Conservation (phyloP, 352 stramenopile genomes). For the Phytophthora pseudosyringae region DNA sequence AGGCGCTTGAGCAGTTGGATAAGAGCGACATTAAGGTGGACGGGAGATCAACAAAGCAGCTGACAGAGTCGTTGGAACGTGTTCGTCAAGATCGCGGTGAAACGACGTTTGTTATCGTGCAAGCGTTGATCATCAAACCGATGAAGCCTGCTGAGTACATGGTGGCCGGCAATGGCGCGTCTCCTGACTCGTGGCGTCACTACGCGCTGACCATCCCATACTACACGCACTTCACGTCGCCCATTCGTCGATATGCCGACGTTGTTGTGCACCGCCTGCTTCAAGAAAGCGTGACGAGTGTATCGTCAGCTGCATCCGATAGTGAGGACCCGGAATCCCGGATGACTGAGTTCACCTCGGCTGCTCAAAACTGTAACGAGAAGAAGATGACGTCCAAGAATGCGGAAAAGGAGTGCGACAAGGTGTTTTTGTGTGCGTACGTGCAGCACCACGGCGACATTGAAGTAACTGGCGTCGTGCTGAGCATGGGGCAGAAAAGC, state of each 20-base stretch:
- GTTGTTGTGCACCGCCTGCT: slow-evolving; percentile 82
- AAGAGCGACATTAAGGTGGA: slow-evolving; percentile 83
- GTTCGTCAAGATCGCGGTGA: slow-evolving; percentile 81
- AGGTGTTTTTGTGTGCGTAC: slow-evolving; percentile 84
- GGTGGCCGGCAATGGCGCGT: slow-evolving; percentile 77
- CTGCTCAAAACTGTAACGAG: slow-evolving; percentile 84
- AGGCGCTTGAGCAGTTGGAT: slow-evolving; percentile 47
- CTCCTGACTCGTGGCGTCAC: slow-evolving; percentile 90
- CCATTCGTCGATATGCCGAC: slow-evolving; percentile 95
- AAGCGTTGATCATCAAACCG: slow-evolving; percentile 93
- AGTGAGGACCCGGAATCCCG: slow-evolving; percentile 29
- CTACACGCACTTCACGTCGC: slow-evolving; percentile 99
- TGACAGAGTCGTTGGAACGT: slow-evolving; percentile 87
- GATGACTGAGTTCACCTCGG: slow-evolving; percentile 48
- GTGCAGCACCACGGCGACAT: slow-evolving; percentile 67
- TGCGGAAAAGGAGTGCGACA: slow-evolving; percentile 78
- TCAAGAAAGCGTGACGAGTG: slow-evolving; percentile 50
- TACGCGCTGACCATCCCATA: slow-evolving; percentile 98
- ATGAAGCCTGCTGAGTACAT: slow-evolving; percentile 97
- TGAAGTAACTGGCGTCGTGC: slow-evolving; percentile 71
- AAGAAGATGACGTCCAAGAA: slow-evolving; percentile 88
- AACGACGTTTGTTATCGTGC: slow-evolving; percentile 87
- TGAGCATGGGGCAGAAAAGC: slow-evolving; percentile 75
- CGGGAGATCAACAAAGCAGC: slow-evolving; percentile 71
- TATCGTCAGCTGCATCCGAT: slow-evolving; percentile 4